Base-by-base conservation (phyloP, 768 basidiomycete genomes). In the Boletus huronensis region DNA sequence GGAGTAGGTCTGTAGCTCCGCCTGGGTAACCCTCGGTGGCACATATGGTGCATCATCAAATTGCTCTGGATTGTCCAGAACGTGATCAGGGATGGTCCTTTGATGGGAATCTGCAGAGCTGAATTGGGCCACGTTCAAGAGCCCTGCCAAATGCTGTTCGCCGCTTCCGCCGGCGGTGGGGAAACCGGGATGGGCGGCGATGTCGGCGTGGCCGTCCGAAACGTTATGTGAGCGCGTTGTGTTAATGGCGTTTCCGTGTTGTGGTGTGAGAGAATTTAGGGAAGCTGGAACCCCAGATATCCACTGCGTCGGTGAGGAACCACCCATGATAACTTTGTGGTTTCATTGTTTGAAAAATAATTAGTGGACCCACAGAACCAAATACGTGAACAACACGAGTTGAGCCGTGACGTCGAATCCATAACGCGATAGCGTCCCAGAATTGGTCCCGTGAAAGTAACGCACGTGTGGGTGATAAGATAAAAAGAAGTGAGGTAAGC, bases 281-380 rank as follows among this genome's bases (percentile, higher is more conserved):
- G 58, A 45, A 13, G 45, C 19, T 14, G 58, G 25, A 48, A 50
- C 34, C 23, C 50, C 61, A 48, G 58, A 44, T 34, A 45, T 52
- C 63, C 59, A 54, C 26, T 52, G 57, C 4, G 59, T 28, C 31
- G 54, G 55, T 16, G 62, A 55, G 44, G 62, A 65, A 53, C 66
- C 55, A 36, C 57, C n/a, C 66, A 70, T 70, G 56, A 46, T 29
- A 19, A 41, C 66, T 64, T 56, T 40, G 58, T 53, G 47, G 60
- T 59, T 58, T 59, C 56, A 70, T 65, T 51, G 64, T 69, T 50
- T 48, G 40, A 41, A 66, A 69, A 71, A 65, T 62, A 63, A 49
- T 32, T 51, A 9, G 52, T 58, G 70, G 70, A 71, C 70, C 70
- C 70, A 71, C 70, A 71, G 38, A 42, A 41, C 69, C 70, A 71